Base-by-base conservation (phyloP, 2,329 filamentous ascomycete species). In the Leptographium wingfieldii region DNA sequence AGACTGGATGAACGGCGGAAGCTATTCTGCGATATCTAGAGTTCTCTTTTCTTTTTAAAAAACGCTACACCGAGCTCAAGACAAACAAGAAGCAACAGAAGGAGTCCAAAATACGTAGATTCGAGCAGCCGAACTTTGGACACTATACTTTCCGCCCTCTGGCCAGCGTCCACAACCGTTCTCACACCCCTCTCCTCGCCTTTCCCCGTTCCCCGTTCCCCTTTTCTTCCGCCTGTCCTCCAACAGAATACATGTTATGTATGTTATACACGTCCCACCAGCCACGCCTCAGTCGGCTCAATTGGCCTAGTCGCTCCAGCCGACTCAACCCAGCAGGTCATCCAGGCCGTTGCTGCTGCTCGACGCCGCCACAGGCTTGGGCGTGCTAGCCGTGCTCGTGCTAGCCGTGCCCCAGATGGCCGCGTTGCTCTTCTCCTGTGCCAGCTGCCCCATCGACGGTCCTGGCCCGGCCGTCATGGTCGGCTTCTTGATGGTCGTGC, bases 401-500 rank as follows among this genome's bases (percentile, higher is more conserved):
- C 84, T 78, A 19, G 87, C 80, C 0, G 88, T 82, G 22, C 92
- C 94, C 91, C 95, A 99, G 64, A 99, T 90, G 9, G 92, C 91
- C 19, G 92, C 91, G 67, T 86, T 91, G 61, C 91, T 94, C 80
- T 97, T 96, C 74, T 96, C 91, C 78, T 96, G 96, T n/a, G 92
- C 92, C 58, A 99, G 83, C 71, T 95, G 92, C 35, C 91, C 92
- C 74, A 99, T 81, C 59, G 92, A 92, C 61, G 85, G 87, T 0
- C 88, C 88, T 61, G 85, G 86, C 0, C 87, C 87, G 59, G 79
- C 76, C 11, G 80, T 77, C 2, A 12, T 27, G 29, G 84, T 80
- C 62, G 74, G 78, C 75, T 94, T 95, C 77, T 91, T 91, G 65
- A 91, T 81, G 55, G 86, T 85, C 12, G 80, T 80, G 64, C 85